Evolutionary conservation across 495 filamentous ascomycete genomes (phyloP).

Genomic region (Haplographium delicatum): DNA sequence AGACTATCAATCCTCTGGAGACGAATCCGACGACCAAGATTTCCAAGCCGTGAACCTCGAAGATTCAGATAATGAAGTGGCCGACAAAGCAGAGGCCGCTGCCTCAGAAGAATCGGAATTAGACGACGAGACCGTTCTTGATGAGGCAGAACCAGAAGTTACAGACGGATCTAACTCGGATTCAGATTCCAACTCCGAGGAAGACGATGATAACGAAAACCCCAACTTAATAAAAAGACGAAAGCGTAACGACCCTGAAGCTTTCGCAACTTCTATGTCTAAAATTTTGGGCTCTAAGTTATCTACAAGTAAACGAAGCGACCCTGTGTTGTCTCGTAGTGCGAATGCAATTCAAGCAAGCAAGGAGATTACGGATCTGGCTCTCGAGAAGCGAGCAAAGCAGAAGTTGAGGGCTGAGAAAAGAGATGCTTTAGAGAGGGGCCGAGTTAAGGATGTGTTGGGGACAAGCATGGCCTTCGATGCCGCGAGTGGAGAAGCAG

Average conservation of each 20-base stretch:
- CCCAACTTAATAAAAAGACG: constrained; percentile 33
- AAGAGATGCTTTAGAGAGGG: constrained; percentile 75
- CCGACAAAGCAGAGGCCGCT: constrained; percentile 23
- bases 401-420: constrained; percentile 75
- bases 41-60: constrained; percentile 61
- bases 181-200: constrained; percentile 36
- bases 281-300: constrained; percentile 88
- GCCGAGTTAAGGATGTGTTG: constrained; percentile 78
- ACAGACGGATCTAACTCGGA: constrained; percentile 31
- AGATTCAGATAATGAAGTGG: constrained; percentile 56
- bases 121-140: constrained; percentile 30
- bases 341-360: constrained; percentile 59
- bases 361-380: constrained; percentile 61
- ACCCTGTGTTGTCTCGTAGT: constrained; percentile 84
- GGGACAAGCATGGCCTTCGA: constrained; percentile 41
- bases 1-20: constrained; percentile 63
- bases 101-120: constrained; percentile 25
- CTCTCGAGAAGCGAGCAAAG: constrained; percentile 75
- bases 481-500: constrained; percentile 37
- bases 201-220: constrained; percentile 30
- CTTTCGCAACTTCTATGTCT: constrained; percentile 85
- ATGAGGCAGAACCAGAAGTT: constrained; percentile 21
- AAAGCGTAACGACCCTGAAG: constrained; percentile 82
- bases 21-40: constrained; percentile 39
- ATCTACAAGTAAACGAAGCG: constrained; percentile 67